A percentile compares a stretch with the other conserved stretches of the same genome.
phyloP scores from a whole-genome alignment of 1,284 basidiomycete genomes.

The Tilletiopsis washingtonensis region DNA sequence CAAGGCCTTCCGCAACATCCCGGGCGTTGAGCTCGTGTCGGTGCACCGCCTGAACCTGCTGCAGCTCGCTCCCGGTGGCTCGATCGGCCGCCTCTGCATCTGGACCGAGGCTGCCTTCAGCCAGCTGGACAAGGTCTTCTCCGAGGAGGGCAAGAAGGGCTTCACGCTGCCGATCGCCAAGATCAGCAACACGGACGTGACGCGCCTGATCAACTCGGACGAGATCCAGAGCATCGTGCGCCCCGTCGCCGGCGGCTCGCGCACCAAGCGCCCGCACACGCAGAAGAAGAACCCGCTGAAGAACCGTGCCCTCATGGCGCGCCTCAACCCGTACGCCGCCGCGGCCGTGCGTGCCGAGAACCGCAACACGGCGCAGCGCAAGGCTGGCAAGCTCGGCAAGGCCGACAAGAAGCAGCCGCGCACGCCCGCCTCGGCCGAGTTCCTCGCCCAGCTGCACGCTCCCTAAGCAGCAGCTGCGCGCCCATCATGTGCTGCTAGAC shows the following conservation, averaged over 20 bases:
- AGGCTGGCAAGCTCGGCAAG: constrained; percentile 37
- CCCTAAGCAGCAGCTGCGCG: constrained; percentile 61
- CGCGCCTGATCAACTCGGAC: constrained; percentile 82
- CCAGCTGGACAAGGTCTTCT: constrained; percentile 86
- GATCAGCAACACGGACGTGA: constrained; percentile 94
- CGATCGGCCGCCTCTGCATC: constrained; percentile 97
- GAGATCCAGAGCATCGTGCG: constrained; percentile 68
- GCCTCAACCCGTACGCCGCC: constrained; percentile 96
- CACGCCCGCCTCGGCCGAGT: constrained; percentile 55
- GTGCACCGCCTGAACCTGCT: constrained; percentile 93
- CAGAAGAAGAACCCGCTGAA: constrained; percentile 95
- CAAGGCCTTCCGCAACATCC: constrained; percentile 96
- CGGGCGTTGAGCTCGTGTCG: constrained; percentile 94
- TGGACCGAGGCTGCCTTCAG: constrained; percentile 96
- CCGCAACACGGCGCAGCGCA: constrained; percentile 37
- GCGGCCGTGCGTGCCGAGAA: constrained; percentile 41
- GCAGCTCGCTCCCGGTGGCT: constrained; percentile 98
- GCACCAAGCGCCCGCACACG: constrained; percentile 87
- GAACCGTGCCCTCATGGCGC: constrained; percentile 95
- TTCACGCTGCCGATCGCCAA: constrained; percentile 57
- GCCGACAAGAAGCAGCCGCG: constrained; percentile 49
- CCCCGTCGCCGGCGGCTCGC: constrained; percentile 64
- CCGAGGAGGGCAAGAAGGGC: constrained; percentile 77
- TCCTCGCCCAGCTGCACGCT: constrained; percentile 77
- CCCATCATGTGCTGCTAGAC: too few relatives aligned